These are phyloP conservation scores for Lactifluus volemus DNA, from an alignment of 768 basidiomycete species.

Conservation along the genomic window DNA sequence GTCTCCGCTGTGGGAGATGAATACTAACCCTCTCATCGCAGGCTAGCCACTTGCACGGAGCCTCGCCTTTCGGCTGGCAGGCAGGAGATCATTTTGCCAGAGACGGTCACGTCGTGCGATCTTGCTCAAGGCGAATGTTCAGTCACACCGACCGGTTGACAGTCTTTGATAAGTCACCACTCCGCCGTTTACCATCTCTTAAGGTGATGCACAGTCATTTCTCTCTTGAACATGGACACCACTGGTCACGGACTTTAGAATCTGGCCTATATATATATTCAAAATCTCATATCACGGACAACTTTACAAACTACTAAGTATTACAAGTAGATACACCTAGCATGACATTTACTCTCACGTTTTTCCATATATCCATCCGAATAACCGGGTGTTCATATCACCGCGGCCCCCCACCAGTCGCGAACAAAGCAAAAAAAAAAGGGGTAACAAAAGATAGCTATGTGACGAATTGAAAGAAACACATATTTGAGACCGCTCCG, in stretches of 20 bases:
- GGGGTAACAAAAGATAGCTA: neutral
- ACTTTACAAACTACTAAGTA: neutral
- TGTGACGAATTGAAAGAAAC: neutral
- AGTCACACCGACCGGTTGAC: neutral
- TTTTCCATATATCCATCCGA: too few relatives aligned
- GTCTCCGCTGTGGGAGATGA: too few relatives aligned
- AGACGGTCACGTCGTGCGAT: neutral
- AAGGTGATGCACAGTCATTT: neutral
- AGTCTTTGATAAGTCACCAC: slow-evolving; percentile 39
- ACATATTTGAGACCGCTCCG: too few relatives aligned
- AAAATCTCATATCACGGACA: neutral
- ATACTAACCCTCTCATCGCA: neutral
- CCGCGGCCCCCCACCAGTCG: too few relatives aligned
- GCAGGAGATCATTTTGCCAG: neutral
- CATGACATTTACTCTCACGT: neutral
- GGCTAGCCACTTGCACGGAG: neutral
- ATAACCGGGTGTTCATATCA: too few relatives aligned
- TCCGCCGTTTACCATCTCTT: slow-evolving; percentile 24
- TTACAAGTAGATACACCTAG: neutral
- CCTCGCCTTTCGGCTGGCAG: neutral
- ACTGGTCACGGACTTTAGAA: neutral
- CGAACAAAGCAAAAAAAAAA: neutral
- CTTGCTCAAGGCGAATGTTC: neutral
- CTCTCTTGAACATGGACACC: neutral
- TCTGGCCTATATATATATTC: neutral